Base-by-base conservation (phyloP, 2,329 filamentous ascomycete genomes). In the Calonectria honghensis region DNA sequence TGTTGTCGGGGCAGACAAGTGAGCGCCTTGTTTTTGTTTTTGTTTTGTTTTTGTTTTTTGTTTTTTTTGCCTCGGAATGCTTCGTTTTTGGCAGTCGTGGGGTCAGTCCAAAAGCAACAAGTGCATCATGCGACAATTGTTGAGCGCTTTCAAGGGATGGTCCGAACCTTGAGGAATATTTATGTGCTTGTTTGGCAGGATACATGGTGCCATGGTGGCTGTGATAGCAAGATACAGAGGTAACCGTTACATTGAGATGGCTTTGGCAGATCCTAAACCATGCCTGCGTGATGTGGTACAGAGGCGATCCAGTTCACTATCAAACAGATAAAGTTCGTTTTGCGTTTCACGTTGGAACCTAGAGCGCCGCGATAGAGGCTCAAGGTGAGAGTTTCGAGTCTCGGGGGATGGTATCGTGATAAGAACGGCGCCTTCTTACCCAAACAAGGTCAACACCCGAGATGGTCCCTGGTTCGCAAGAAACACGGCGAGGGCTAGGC, bases 341-440 rank as follows among this genome's bases (percentile, higher is more conserved):
- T 61, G n/a, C 18, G 57, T 61, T 61, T 61, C 57, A 61, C 57
- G 29, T 41, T 29, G n/a, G 57, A 61, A 61, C 35, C 57, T 61
- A 59, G 18, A 59, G 52, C 29, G 18, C 16, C 7, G 18, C 37
- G 35, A 61, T 37, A 18, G 57, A 61, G 57, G 35, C 57, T 61
- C 57, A 61, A 27, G 11, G 39, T n/a, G 35, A 59, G 54, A 37
- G 57, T 39, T 29, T 61, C n/a, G 13, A 39, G 24, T 24, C 32
- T 27, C 24, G 16, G 24, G 35, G 35, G 57, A 61, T 41, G 27
- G n/a, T 16, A 61, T 41, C 35, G 57, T 20, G 57, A 61, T 61
- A 61, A 61, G 57, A 41, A 41, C 57, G 57, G 57, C 57, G 13
- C 3, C 18, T n/a, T 41, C 57, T 61, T 61, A 4, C 57, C 57